Evolutionary conservation across 2,329 filamentous ascomycete species (phyloP).

Genomic region (Alternaria sp.): DNA sequence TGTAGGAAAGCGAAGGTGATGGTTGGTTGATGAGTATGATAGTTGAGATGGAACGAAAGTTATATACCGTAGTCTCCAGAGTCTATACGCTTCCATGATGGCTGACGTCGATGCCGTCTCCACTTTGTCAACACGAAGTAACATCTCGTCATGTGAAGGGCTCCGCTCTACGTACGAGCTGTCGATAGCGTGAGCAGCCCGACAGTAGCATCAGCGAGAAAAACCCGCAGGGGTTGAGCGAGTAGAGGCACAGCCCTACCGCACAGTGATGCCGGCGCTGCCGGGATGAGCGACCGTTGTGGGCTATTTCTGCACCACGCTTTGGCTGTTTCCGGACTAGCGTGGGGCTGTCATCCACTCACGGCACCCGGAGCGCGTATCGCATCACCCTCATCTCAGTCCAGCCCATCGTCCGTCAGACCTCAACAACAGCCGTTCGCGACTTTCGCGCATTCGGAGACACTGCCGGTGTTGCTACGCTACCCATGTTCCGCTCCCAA

Average conservation of each 20-base stretch:
- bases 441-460: constrained; percentile 12
- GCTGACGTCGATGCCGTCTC: constrained; percentile 34
- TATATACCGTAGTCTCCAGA: constrained; percentile 34
- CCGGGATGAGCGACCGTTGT: constrained; percentile 5
- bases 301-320: constrained; percentile 20
- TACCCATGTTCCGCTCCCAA: background rate
- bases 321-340: constrained; percentile 11
- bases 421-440: constrained; percentile 2
- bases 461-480: constrained; percentile 8
- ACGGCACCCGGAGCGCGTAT: background rate
- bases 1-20: constrained; percentile 38
- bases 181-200: constrained; percentile 39
- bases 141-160: constrained; percentile 28
- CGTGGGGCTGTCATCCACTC: background rate
- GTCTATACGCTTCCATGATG: constrained; percentile 29
- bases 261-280: constrained; percentile 19
- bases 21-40: constrained; percentile 27
- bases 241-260: constrained; percentile 31
- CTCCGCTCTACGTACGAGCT: constrained; percentile 27
- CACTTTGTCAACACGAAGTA: constrained; percentile 36
- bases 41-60: constrained; percentile 16
- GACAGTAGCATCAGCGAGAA: constrained; percentile 21
- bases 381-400: constrained; percentile 19
- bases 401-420: constrained; percentile 6
- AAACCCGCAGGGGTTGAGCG: constrained; percentile 17